Evolutionary conservation across 2,329 filamentous ascomycete genomes (phyloP).

Genomic region (Ascochyta lentis): DNA sequence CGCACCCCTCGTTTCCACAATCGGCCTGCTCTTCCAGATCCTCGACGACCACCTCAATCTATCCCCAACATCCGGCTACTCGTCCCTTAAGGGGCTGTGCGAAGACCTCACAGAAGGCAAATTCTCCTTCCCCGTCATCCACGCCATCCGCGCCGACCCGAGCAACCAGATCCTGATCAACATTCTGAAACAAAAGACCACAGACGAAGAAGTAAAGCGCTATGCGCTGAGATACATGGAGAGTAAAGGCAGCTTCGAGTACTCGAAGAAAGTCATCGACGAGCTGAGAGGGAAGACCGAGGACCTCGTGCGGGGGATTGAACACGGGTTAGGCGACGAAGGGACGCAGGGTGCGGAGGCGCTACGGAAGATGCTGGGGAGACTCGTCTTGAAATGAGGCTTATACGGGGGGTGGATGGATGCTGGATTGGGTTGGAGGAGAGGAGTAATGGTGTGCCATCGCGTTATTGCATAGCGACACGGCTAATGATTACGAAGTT

Average conservation of each 20-base stretch:
- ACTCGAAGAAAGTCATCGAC: constrained; percentile 70
- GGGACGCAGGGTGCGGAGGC: constrained; percentile 49
- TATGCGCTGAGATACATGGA: constrained; percentile 95
- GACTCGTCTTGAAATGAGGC: constrained; percentile 43
- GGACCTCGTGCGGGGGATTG: constrained; percentile 51
- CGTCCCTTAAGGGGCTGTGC: constrained; percentile 88
- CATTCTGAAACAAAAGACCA: constrained; percentile 89
- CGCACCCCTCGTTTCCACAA: constrained; percentile 81
- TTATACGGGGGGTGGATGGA: too few species aligned
- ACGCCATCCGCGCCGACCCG: constrained; percentile 81
- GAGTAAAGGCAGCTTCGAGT: constrained; percentile 84
- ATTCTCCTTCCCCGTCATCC: constrained; percentile 95
- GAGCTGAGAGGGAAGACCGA: constrained; percentile 54
- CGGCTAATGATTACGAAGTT: constrained; percentile 10
- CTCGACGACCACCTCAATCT: constrained; percentile 95
- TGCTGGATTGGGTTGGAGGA: neutral
- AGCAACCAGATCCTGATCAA: constrained; percentile 82
- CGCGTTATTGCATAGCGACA: constrained; percentile 3
- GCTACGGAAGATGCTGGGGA: constrained; percentile 50
- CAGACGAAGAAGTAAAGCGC: constrained; percentile 84
- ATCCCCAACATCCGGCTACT: constrained; percentile 64
- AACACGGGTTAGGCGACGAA: constrained; percentile 46
- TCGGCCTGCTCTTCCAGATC: constrained; percentile 89
- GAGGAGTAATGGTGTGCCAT: neutral
- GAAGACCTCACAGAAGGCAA: constrained; percentile 97